Conservation (phyloP, 768 basidiomycete genomes). For the Brasilioporus rufonigricans region DNA sequence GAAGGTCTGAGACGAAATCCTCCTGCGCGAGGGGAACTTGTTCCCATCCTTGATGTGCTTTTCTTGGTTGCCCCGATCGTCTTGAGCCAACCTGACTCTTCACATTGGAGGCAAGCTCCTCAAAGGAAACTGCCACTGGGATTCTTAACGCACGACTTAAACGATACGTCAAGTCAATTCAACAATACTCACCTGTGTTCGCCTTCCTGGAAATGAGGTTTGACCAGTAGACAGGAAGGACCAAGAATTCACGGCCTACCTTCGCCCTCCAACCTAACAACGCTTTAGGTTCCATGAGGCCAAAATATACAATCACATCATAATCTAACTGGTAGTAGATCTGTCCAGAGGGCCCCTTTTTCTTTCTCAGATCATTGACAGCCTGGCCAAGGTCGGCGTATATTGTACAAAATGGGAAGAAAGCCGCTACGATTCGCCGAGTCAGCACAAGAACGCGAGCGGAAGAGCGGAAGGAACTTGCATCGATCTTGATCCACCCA, state of each 20-base stretch:
- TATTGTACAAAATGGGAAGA: conserved; percentile 5
- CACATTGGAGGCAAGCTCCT: background rate
- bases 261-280: conserved; percentile 6
- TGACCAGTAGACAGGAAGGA: background rate
- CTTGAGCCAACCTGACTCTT: too few relatives aligned
- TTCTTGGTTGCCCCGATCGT: too few relatives aligned
- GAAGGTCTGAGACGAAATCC: too few relatives aligned
- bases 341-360: background rate
- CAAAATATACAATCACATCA: conserved; percentile 11
- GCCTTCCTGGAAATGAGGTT: background rate
- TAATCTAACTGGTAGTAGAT: conserved; percentile 14
- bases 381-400: background rate
- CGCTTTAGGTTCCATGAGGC: conserved; percentile 9
- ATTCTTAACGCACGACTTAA: background rate
- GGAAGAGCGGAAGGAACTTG: background rate
- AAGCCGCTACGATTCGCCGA: background rate
- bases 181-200: background rate
- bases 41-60: too few relatives aligned
- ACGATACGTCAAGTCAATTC: background rate
- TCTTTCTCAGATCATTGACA: background rate
- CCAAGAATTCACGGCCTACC: background rate
- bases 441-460: background rate
- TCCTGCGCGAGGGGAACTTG: too few relatives aligned
- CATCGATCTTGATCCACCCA: conserved; percentile 18
- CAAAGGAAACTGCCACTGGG: background rate